Conservation (phyloP, 306 rosid species). For the Mimosa bimucronata region DNA sequence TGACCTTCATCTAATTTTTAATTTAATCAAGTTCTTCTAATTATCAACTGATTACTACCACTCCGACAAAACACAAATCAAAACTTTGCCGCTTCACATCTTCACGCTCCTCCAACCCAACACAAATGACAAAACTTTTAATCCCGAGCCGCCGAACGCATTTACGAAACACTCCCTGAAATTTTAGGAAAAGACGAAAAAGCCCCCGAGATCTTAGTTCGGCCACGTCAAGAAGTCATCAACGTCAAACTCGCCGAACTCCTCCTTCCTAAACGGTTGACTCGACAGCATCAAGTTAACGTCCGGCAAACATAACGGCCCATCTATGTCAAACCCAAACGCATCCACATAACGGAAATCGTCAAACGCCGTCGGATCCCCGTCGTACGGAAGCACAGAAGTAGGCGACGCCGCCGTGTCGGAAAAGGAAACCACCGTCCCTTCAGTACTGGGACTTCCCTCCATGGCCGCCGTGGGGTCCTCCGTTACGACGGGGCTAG, state of each 20-base stretch:
- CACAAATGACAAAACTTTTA: conserved; percentile 27
- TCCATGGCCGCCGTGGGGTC: neutral
- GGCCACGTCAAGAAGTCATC: conserved; percentile 61
- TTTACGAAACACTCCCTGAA: conserved; percentile 38
- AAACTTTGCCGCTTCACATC: conserved; percentile 45
- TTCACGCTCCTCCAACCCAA: conserved; percentile 36
- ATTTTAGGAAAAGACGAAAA: neutral
- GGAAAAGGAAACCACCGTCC: conserved; percentile 34
- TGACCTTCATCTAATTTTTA: neutral
- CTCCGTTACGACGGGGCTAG: conserved; percentile 29
- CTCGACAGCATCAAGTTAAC: conserved; percentile 38
- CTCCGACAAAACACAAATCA: neutral
- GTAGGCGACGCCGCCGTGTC: conserved; percentile 56
- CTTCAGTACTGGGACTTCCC: conserved; percentile 31
- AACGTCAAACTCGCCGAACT: conserved; percentile 75
- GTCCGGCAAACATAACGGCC: conserved; percentile 53
- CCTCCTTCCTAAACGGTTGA: conserved; percentile 51
- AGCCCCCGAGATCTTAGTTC: conserved; percentile 13
- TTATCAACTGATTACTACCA: neutral
- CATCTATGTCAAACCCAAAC: conserved; percentile 52
- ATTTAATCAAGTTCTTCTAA: neutral
- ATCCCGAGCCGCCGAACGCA: neutral
- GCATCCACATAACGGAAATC: conserved; percentile 45
- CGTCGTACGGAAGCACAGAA: conserved; percentile 57
- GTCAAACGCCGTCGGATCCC: conserved; percentile 33